Conservation (phyloP, 495 filamentous ascomycete species). For the Evernia prunastri region DNA sequence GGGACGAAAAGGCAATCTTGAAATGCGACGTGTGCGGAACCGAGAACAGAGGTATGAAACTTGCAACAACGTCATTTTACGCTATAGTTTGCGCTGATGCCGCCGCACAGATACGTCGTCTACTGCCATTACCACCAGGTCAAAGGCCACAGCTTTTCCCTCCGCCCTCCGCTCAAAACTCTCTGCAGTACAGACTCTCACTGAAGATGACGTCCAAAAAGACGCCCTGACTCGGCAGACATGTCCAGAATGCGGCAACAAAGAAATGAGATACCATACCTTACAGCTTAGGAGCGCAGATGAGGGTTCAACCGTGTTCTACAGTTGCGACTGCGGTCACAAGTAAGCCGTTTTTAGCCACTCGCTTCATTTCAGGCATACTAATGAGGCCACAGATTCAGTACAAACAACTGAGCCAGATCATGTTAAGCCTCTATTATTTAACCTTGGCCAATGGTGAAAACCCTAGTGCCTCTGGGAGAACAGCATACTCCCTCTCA, state of each 20-base stretch:
- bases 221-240: slow-evolving; percentile 63
- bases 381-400: slow-evolving; percentile 43
- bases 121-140: slow-evolving; percentile 72
- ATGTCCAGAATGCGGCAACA: slow-evolving; percentile 73
- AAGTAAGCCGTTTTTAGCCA: slow-evolving; percentile 52
- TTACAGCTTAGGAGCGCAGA: slow-evolving; percentile 88
- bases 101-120: slow-evolving; percentile 61
- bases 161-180: slow-evolving; percentile 77
- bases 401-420: slow-evolving; percentile 49
- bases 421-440: neutral
- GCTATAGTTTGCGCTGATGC: neutral
- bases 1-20: slow-evolving; percentile 65
- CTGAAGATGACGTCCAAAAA: slow-evolving; percentile 68
- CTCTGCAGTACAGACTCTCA: slow-evolving; percentile 78
- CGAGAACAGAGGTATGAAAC: slow-evolving; percentile 64
- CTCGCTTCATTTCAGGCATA: neutral
- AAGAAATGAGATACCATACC: slow-evolving; percentile 77
- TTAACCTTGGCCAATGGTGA: slow-evolving; percentile 22
- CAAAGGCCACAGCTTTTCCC: slow-evolving; percentile 80
- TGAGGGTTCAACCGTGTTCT: slow-evolving; percentile 89
- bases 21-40: slow-evolving; percentile 80
- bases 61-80: slow-evolving; percentile 14
- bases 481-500: slow-evolving; percentile 81
- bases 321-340: slow-evolving; percentile 76
- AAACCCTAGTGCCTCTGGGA: slow-evolving; percentile 50